phyloP scores from a whole-genome alignment of 148 eudicot species.

The Cornus kousa region DNA sequence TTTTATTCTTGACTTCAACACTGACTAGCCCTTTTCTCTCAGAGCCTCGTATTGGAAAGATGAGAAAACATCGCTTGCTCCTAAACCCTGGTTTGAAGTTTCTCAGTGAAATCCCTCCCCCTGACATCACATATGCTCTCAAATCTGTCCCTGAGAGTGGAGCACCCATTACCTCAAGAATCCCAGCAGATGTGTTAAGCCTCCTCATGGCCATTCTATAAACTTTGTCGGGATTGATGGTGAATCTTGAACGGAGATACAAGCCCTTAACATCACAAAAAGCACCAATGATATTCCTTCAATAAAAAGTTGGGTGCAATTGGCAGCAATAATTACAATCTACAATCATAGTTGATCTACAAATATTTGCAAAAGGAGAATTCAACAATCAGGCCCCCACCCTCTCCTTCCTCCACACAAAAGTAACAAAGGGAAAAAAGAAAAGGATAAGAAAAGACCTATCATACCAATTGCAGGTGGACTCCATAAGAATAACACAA shows the following conservation, averaged over 20 bases:
- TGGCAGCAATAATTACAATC: too few species aligned
- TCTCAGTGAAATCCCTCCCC: constrained; percentile 78
- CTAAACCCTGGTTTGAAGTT: constrained; percentile 69
- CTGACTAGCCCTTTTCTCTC: constrained; percentile 88
- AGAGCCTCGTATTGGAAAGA: constrained; percentile 86
- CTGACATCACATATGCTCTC: constrained; percentile 99
- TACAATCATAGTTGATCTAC: too few species aligned
- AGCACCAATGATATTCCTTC: not conserved
- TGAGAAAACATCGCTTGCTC: constrained; percentile 88
- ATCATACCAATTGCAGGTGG: too few species aligned
- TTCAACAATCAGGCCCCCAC: too few species aligned
- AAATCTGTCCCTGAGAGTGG: constrained; percentile 87
- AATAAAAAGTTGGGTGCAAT: not conserved
- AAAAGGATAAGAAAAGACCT: too few species aligned
- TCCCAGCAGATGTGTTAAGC: constrained; percentile 86
- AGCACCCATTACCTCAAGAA: constrained; percentile 98
- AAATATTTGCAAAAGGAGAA: too few species aligned
- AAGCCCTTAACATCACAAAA: constrained; percentile 53
- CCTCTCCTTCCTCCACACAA: too few species aligned
- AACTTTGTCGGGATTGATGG: constrained; percentile 87
- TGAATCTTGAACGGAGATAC: constrained; percentile 76
- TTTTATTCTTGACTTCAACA: constrained; percentile 87
- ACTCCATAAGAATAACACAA: too few species aligned
- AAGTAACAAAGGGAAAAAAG: too few species aligned
- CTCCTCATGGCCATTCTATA: constrained; percentile 95